Percentiles rank a stretch among this genome's conserved stretches.
These are phyloP conservation scores for Metarhizium album DNA, from an alignment of 2,329 filamentous ascomycete species.

Conservation along the genomic window DNA sequence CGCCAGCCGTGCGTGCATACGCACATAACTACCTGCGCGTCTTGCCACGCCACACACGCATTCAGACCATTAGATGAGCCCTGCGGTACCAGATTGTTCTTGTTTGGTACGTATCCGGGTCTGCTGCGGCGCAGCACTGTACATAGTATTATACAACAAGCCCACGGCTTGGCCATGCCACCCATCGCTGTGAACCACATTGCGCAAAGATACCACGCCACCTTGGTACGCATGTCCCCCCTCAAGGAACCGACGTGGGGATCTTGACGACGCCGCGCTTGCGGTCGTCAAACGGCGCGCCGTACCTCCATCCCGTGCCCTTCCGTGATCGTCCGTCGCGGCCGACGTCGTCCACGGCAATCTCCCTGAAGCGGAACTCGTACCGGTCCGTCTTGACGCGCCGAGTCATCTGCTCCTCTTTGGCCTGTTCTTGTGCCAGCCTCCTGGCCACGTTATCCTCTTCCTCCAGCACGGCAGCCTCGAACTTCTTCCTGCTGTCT, in stretches of 20 bases:
- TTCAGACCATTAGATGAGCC: neutral
- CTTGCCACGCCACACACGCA: neutral
- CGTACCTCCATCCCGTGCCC: constrained; percentile 53
- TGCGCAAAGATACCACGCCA: neutral
- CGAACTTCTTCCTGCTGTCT: constrained; percentile 31
- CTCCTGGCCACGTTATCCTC: constrained; percentile 28
- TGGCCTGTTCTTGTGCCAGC: constrained; percentile 21
- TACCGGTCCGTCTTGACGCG: constrained; percentile 41
- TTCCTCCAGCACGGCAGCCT: constrained; percentile 30
- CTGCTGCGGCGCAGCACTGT: constrained; percentile 2
- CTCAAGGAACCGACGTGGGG: constrained; percentile 48
- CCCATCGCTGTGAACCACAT: neutral
- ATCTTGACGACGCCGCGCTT: constrained; percentile 57
- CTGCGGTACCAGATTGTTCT: neutral
- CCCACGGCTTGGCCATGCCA: neutral
- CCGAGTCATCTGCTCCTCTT: constrained; percentile 29
- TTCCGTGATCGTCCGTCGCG: constrained; percentile 37
- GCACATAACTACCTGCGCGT: neutral
- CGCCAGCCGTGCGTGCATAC: too few species aligned
- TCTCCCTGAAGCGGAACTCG: constrained; percentile 52
- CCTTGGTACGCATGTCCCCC: neutral
- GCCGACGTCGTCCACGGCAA: constrained; percentile 47
- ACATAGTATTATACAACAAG: constrained; percentile 7
- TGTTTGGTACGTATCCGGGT: neutral
- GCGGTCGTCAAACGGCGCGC: constrained; percentile 50